Evolutionary conservation across 768 basidiomycete species (phyloP), one percentile per base, ranked within the genome.

Genomic region (Trametes meyenii): DNA sequence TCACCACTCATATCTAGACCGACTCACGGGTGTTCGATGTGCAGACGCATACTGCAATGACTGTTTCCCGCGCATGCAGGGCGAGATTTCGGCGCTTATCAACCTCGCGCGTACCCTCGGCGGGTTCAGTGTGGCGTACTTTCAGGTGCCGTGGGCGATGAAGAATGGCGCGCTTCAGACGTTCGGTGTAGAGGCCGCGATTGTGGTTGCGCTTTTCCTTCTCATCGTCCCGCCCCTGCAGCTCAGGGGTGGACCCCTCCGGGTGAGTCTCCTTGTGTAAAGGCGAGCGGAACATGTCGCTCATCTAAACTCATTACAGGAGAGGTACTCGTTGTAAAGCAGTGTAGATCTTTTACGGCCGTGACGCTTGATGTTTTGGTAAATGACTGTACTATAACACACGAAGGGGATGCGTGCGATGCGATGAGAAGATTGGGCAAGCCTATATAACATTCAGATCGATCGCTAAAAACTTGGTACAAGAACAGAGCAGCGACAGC

Each of bases 41-140:
- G 69, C 50, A 81, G 81, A 76, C 66, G 80, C 81, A 8, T 82
- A 82, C 58, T 76, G 75, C 58, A 81, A 80, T 61, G 78, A 83
- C 67, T 79, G 77, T 63, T 83, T 83, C 75, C 81, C 81, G 48
- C 55, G 45, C 44, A 62, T 61, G 29, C 66, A 85, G 74, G 88
- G 87, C 26, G 87, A 89, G 73, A 81, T 87, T 36, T 84, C 84
- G 60, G 82, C 83, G 0, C 73, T 88, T 23, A 73, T 88, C 63
- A 88, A 87, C 66, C 72, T 87, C 21, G 76, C 78, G 16, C 78
- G 87, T 48, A 77, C 75, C 1, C 74, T 87, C 19, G 85, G 85
- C 39, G 85, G 85, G 3, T 88, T 88, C 68, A 79, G 79, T 50
- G 85, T 88, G 21, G 83, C 86, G 0, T 87, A 83, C 71, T 88